Percentiles rank a stretch among this genome's conserved stretches.
Conservation (phyloP, 2,329 filamentous ascomycete genomes). For the Lachnellula suecica region DNA sequence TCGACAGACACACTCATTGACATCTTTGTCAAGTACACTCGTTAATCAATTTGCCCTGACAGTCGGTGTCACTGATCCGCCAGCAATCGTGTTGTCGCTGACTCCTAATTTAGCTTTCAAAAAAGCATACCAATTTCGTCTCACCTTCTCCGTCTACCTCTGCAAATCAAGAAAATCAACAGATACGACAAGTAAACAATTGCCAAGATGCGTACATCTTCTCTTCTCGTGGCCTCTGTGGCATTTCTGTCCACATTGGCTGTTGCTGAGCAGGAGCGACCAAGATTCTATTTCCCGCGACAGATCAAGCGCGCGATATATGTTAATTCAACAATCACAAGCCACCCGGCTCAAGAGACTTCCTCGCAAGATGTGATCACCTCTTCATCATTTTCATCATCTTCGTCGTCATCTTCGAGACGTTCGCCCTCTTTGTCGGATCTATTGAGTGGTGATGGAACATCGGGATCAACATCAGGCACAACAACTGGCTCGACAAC, state of each 20-base stretch:
- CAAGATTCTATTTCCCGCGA: conserved; percentile 57
- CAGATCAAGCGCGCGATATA: conserved; percentile 51
- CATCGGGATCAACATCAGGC: no score
- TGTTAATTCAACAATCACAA: conserved; percentile 24
- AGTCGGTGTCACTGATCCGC: conserved; percentile 36
- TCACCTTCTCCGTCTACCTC: conserved; percentile 6
- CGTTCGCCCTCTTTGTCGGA: conserved; percentile 22
- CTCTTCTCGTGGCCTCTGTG: conserved; percentile 48
- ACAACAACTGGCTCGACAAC: background rate
- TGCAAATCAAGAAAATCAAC: conserved; percentile 12
- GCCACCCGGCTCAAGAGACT: conserved; percentile 11
- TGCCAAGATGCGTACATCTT: conserved; percentile 49
- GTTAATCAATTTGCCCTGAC: conserved; percentile 49
- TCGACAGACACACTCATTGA: conserved; percentile 48
- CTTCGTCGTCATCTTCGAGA: conserved; percentile 8
- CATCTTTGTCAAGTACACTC: conserved; percentile 60
- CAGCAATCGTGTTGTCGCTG: conserved; percentile 7
- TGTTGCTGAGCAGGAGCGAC: conserved; percentile 43
- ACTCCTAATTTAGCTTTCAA: conserved; percentile 24
- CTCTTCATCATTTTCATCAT: conserved; percentile 10
- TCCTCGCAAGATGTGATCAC: conserved; percentile 12
- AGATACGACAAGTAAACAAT: conserved; percentile 20
- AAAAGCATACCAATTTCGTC: conserved; percentile 16
- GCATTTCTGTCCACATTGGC: conserved; percentile 47
- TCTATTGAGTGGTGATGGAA: conserved; percentile 14